Evolutionary conservation across 129 eudicot genomes (phyloP).

Genomic region (Flaveria brownii): DNA sequence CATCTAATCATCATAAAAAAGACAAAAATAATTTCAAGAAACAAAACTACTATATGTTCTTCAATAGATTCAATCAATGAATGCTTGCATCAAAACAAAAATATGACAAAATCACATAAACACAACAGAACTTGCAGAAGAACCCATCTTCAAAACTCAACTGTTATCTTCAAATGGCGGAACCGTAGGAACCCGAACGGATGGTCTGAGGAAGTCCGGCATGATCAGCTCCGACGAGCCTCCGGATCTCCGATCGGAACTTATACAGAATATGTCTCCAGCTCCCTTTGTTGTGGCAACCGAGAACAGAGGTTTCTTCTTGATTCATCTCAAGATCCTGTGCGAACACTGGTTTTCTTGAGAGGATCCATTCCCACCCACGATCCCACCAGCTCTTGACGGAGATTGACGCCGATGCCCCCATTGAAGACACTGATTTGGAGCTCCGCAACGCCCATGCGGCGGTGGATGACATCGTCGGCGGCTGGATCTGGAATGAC

Average conservation of each 20-base stretch:
- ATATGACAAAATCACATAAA: not conserved
- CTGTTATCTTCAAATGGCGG: slow-evolving; percentile 20
- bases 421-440: slow-evolving; percentile 69
- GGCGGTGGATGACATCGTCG: slow-evolving; percentile 25
- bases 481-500: slow-evolving; percentile 56
- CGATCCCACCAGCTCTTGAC: slow-evolving; percentile 74
- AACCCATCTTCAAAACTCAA: not conserved
- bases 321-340: slow-evolving; percentile 91
- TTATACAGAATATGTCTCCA: slow-evolving; percentile 75
- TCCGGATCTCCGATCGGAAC: slow-evolving; percentile 58
- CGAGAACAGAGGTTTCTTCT: slow-evolving; percentile 57
- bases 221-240: slow-evolving; percentile 46
- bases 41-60: not conserved
- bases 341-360: slow-evolving; percentile 79
- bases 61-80: not conserved
- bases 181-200: slow-evolving; percentile 39
- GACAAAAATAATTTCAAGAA: not conserved
- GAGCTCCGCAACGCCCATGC: slow-evolving; percentile 59
- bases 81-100: not conserved
- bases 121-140: not conserved
- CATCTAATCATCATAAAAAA: not conserved
- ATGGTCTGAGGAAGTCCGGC: slow-evolving; percentile 65
- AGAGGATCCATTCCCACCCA: slow-evolving; percentile 76
- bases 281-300: slow-evolving; percentile 65
- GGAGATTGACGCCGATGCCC: slow-evolving; percentile 51